Evolutionary conservation across 2,329 filamentous ascomycete genomes (phyloP), one percentile per base, ranked within the genome.

Genomic region (Alternaria brassicae): DNA sequence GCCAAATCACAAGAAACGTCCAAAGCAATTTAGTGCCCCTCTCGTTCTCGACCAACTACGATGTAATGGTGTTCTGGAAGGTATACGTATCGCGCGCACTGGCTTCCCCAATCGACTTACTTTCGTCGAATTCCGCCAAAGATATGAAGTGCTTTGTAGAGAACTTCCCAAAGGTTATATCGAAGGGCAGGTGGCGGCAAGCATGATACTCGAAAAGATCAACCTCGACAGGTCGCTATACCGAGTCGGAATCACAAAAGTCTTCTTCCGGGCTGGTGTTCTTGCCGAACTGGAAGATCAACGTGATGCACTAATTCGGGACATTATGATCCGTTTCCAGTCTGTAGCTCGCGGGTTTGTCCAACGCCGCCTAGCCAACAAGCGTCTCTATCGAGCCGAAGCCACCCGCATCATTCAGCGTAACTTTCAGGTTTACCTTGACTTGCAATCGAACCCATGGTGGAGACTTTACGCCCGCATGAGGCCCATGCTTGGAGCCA

Each of bases 31-130:
- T 78, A 91, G 91, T 73, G 92, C 91, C 3, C 87, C 93, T 2
- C 86, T 99, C n/a, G 96, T 99, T 2, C 85, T 99, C 6, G 95
- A 99, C 72, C 96, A 99, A 77, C 82, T 99, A n/a, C 89, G 95
- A 52, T 99, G 95, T 80, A 99, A 99, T 76, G 95, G 95, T 90
- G 95, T 99, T 3, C 84, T 99, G n/a, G 95, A 99, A 80, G 95
- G 95, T 62, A 99, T 99, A 72, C 88, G 95, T 61, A 99, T 99
- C 77, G 95, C 95, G 23, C 88, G 95, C 44, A 99, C 96, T 5
- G 95, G 95, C 23, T 99, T 99, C 76, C 95, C 95, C 50, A 99
- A 99, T 75, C 86, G 95, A 67, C 84, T 99, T 30, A 86, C 91
- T 0, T 99, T 99, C 75, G 86, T 91, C 3, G 96, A 99, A 74